phyloP scores from a whole-genome alignment of 1,284 basidiomycete genomes.

The Cutaneotrichosporon dermatis region DNA sequence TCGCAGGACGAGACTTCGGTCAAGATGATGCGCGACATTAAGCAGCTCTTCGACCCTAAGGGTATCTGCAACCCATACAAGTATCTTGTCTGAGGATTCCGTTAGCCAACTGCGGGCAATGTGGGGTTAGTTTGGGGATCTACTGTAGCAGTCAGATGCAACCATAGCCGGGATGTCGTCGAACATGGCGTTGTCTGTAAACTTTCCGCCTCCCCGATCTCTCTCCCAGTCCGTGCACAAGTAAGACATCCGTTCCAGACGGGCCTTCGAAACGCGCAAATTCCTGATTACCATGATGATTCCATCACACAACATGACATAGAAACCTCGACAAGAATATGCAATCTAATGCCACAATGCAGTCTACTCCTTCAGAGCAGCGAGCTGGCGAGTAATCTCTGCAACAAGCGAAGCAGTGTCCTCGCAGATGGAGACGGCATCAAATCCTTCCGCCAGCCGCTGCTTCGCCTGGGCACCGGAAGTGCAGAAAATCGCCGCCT shows the following conservation, averaged over 20 bases:
- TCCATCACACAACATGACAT: no score
- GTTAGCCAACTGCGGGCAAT: no score
- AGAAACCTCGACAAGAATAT: no score
- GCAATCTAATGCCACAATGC: no score
- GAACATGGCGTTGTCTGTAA: no score
- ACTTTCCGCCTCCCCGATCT: no score
- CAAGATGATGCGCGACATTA: slow-evolving; percentile 84
- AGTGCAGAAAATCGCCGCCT: slow-evolving; percentile 34
- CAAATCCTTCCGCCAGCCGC: slow-evolving; percentile 30
- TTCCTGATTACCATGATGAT: no score
- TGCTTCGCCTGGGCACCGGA: slow-evolving; percentile 24
- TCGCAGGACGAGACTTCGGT: slow-evolving; percentile 77
- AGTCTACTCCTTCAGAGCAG: background rate
- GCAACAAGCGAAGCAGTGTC: slow-evolving; percentile 19
- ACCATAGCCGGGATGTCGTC: no score
- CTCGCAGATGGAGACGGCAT: slow-evolving; percentile 34
- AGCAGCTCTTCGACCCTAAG: slow-evolving; percentile 83
- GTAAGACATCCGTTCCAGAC: no score
- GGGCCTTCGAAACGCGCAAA: no score
- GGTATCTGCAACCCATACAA: slow-evolving; percentile 69
- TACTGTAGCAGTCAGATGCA: background rate
- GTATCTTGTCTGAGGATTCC: slow-evolving; percentile 24
- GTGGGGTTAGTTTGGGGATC: no score
- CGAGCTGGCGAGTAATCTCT: slow-evolving; percentile 11
- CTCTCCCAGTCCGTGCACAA: no score